Evolutionary conservation across 2,329 filamentous ascomycete genomes (phyloP), one percentile per base, ranked within the genome.

Genomic region (Phyllosticta citriasiana): DNA sequence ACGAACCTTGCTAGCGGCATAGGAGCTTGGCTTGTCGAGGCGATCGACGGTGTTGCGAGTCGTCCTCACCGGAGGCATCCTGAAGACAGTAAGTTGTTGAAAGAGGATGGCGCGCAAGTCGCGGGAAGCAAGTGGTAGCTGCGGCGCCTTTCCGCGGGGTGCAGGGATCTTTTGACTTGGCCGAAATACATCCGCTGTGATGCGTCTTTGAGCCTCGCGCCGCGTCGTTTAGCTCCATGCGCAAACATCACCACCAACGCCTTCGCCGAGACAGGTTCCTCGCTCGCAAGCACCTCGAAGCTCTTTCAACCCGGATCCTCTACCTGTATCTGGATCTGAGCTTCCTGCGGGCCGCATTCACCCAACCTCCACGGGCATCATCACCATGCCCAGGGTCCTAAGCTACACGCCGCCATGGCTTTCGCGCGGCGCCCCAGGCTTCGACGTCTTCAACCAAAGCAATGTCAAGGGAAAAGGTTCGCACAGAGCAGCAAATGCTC

Each of bases 11-110:
- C 83, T 87, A 65, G 85, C 82, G 70, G 92, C 96, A 78, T 99
- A 99, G 69, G 93, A 92, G 73, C 93, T 97, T 19, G 94, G 93
- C 76, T 87, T 88, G 76, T 99, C 94, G 65, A 99, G 84, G 64
- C 94, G 84, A 57, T 97, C 93, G 65, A 97, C 89, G 6, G 94
- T 97, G 73, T 82, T 86, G 71, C 84, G 78, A 64, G 77, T 71
- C 53, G 72, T 74, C 61, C 40, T 47, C 40, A 47, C 40, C 14
- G 74, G 70, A 63, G 74, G 73, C 82, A 84, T 83, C 16, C 33
- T 58, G 54, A 30, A 27, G 30, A 22, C 25, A 9, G 19, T n/a
- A 47, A 7, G 30, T 30, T 25, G 55, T 51, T 27, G 60, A 27
- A 35, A 54, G 22, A 4, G 54, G 55, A 53, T 22, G 50, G n/a